Evolutionary conservation across 2,329 filamentous ascomycete species (phyloP).

Genomic region (Endocalyx cinctus): DNA sequence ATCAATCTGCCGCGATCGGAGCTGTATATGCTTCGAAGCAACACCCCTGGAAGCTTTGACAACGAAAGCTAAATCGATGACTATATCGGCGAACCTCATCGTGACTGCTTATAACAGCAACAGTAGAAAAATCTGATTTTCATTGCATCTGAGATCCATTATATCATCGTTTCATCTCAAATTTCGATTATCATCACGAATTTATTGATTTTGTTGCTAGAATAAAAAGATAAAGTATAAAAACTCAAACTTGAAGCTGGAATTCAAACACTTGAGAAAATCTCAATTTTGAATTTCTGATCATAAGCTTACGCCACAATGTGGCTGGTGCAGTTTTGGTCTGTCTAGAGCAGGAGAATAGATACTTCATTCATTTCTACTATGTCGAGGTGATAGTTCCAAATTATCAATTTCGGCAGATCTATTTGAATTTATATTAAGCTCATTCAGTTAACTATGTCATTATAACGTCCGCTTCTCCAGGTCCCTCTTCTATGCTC

Average conservation of each 20-base stretch:
- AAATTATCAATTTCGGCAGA: slow-evolving; percentile 1
- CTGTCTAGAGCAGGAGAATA: slow-evolving; percentile 16
- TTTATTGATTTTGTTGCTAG: no score
- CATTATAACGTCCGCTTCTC: slow-evolving; percentile 39
- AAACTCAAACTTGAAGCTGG: slow-evolving; percentile 12
- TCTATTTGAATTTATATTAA: slow-evolving; percentile 5
- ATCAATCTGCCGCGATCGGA: slow-evolving; percentile 52
- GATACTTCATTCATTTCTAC: slow-evolving; percentile 16
- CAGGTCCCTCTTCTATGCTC: slow-evolving; percentile 31
- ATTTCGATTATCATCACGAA: no score
- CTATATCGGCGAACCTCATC: slow-evolving; percentile 60
- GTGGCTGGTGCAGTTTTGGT: slow-evolving; percentile 14
- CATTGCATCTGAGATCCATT: slow-evolving; percentile 10
- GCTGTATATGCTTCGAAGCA: slow-evolving; percentile 56
- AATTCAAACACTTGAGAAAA: no score
- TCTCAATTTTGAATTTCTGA: no score
- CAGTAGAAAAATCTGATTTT: slow-evolving; percentile 1
- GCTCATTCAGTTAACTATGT: slow-evolving; percentile 10
- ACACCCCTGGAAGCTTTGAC: slow-evolving; percentile 66
- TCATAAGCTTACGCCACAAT: slow-evolving; percentile 22
- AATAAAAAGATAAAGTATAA: no score
- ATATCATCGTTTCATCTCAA: no score
- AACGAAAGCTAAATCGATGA: slow-evolving; percentile 66
- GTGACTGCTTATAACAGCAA: slow-evolving; percentile 12
- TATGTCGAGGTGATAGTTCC: no score